phyloP scores from a whole-genome alignment of 2,329 filamentous ascomycete genomes.

The Colletotrichum truncatum region DNA sequence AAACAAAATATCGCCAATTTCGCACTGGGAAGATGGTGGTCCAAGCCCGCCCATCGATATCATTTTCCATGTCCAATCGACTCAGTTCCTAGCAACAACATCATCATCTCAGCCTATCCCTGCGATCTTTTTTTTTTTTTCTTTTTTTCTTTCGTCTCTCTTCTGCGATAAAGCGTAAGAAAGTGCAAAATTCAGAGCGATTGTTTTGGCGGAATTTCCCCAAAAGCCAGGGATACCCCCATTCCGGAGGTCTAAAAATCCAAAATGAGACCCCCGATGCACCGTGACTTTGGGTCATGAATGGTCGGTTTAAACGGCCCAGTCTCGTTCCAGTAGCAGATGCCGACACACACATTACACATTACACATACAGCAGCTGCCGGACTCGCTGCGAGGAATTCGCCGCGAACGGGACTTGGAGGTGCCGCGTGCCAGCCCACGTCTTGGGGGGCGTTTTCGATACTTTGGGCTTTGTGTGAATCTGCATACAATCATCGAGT shows the following conservation, averaged over 20 bases:
- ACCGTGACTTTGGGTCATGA: slow-evolving; percentile 1
- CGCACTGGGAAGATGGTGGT: background rate
- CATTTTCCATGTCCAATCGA: slow-evolving; percentile 8
- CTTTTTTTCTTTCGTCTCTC: background rate
- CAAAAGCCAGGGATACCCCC: background rate
- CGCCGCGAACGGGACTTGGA: background rate
- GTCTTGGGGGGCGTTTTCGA: background rate
- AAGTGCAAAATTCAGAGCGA: no score
- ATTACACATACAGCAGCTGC: no score
- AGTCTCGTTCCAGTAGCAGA: background rate
- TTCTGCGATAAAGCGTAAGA: no score
- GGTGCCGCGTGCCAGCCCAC: background rate
- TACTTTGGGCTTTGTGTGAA: background rate
- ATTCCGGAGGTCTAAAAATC: slow-evolving; percentile 5
- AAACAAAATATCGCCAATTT: background rate
- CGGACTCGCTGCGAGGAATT: background rate
- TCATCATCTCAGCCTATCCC: slow-evolving; percentile 9
- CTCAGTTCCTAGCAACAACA: background rate
- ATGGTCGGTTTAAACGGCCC: background rate
- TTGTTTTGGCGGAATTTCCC: background rate
- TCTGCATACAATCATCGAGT: background rate
- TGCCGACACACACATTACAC: no score
- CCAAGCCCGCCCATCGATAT: slow-evolving; percentile 10
- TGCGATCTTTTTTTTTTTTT: background rate
- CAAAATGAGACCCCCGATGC: background rate